These are phyloP conservation scores for Harringtonia lauricola DNA, from an alignment of 2,329 filamentous ascomycete genomes.

Conservation along the genomic window DNA sequence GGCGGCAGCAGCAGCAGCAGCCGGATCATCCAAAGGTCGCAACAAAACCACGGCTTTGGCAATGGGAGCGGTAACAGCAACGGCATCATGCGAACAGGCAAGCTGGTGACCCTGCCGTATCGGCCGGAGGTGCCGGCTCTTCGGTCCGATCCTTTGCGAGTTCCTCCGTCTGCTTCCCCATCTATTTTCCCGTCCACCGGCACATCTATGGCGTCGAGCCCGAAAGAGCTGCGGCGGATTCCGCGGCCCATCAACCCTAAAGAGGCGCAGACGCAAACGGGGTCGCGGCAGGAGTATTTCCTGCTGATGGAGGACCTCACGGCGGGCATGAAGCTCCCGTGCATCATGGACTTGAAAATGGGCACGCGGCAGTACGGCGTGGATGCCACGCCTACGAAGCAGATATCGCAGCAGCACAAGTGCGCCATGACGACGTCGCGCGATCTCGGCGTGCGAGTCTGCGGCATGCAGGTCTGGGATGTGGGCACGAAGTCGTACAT, in stretches of 20 bases:
- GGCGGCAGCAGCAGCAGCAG: background rate
- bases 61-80: background rate
- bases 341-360: slow-evolving; percentile 98
- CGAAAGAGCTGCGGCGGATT: slow-evolving; percentile 30
- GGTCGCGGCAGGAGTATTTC: slow-evolving; percentile 77
- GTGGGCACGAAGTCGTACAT: slow-evolving; percentile 69
- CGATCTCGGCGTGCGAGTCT: slow-evolving; percentile 84
- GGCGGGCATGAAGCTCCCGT: slow-evolving; percentile 90
- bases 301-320: slow-evolving; percentile 89
- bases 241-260: slow-evolving; percentile 63
- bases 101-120: too few relatives aligned
- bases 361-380: slow-evolving; percentile 94
- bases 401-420: slow-evolving; percentile 84
- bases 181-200: background rate
- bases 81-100: background rate
- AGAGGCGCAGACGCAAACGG: slow-evolving; percentile 54
- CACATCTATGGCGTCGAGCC: slow-evolving; percentile 18
- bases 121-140: background rate
- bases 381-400: slow-evolving; percentile 84
- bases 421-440: slow-evolving; percentile 86
- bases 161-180: too few relatives aligned
- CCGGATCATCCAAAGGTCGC: slow-evolving; percentile 8
- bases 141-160: too few relatives aligned
- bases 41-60: background rate
- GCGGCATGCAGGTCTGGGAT: slow-evolving; percentile 95